Percentiles rank a stretch among this genome's conserved stretches.
phyloP scores from a whole-genome alignment of 106 monocot genomes.

The Dendrobium nobile region DNA sequence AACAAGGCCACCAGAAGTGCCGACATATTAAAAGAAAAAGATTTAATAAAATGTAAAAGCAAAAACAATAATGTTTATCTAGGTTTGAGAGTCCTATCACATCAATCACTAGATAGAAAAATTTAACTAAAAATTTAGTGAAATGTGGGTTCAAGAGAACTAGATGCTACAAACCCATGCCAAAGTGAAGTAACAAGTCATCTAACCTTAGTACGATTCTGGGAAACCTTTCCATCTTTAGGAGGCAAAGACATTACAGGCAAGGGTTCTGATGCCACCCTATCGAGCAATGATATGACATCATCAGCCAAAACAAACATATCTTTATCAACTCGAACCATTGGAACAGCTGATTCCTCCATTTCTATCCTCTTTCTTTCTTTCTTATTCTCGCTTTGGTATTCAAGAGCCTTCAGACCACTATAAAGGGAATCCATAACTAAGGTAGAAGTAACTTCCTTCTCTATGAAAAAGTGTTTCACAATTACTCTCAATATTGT shows the following conservation, averaged over 20 bases:
- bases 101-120: not conserved
- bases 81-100: not conserved
- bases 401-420: constrained; percentile 77
- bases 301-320: constrained; percentile 84
- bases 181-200: not conserved
- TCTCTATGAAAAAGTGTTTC: constrained; percentile 88
- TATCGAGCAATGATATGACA: constrained; percentile 66
- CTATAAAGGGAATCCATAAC: constrained; percentile 97
- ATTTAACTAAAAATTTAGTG: not conserved
- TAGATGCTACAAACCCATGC: not conserved
- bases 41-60: not conserved
- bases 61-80: not conserved
- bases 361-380: constrained; percentile 28
- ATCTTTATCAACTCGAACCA: constrained; percentile 65
- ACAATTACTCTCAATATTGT: constrained; percentile 72
- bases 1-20: no score
- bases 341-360: constrained; percentile 53
- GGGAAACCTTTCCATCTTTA: constrained; percentile 77
- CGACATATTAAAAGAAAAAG: no score
- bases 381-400: constrained; percentile 59
- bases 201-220: constrained; percentile 76
- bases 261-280: constrained; percentile 53
- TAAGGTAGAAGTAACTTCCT: constrained; percentile 96
- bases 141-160: not conserved
- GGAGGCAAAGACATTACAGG: constrained; percentile 53